A percentile compares a stretch with the other conserved stretches of the same genome.
Evolutionary conservation across 2,329 filamentous ascomycete genomes (phyloP).

Genomic region (Penicillium sp.): DNA sequence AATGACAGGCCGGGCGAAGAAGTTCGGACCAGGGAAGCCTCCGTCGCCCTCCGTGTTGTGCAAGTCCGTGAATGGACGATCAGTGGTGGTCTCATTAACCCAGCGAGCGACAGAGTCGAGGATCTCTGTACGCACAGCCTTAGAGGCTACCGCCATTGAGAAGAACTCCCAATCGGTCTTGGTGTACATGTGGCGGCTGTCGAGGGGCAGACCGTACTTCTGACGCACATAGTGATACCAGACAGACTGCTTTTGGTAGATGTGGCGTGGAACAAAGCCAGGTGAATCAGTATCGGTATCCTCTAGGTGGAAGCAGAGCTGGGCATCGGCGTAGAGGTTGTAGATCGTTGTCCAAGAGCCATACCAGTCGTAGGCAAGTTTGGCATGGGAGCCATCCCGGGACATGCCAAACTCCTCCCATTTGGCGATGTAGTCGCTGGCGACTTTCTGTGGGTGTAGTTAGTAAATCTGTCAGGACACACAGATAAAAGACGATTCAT

Average conservation of each 20-base stretch:
- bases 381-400: constrained; percentile 67
- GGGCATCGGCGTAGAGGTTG: constrained; percentile 76
- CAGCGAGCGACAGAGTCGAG: constrained; percentile 72
- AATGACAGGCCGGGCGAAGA: constrained; percentile 80
- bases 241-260: constrained; percentile 76
- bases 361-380: constrained; percentile 76
- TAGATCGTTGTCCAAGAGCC: constrained; percentile 83
- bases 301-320: constrained; percentile 75
- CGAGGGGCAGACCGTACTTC: constrained; percentile 77
- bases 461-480: background rate
- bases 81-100: constrained; percentile 79
- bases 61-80: constrained; percentile 76
- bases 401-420: constrained; percentile 74
- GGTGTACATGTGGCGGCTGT: constrained; percentile 78
- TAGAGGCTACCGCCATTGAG: constrained; percentile 73
- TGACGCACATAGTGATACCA: constrained; percentile 81
- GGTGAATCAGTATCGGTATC: constrained; percentile 42
- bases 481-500: background rate
- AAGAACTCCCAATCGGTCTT: constrained; percentile 94
- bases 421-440: constrained; percentile 65
- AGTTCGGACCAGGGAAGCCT: constrained; percentile 70
- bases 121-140: constrained; percentile 67
- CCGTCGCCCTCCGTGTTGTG: constrained; percentile 78
- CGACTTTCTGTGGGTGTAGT: constrained; percentile 50
- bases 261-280: constrained; percentile 68